A percentile compares a stretch with the other conserved stretches of the same genome.
These are phyloP conservation scores for Suhomyces faveliae DNA, from an alignment of 805 yeast genomes.

Conservation along the genomic window DNA sequence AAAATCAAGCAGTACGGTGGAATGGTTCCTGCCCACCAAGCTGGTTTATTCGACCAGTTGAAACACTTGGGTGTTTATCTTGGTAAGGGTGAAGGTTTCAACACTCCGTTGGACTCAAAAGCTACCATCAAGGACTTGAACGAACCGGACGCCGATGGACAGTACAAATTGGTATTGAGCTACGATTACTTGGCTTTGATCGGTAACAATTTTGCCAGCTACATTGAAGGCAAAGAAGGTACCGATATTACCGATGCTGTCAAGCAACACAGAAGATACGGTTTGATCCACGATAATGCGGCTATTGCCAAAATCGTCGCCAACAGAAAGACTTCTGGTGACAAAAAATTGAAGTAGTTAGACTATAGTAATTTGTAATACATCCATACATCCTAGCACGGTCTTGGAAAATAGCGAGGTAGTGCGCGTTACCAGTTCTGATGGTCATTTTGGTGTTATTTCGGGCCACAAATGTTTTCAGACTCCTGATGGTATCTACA, in stretches of 20 bases:
- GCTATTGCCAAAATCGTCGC: conserved; percentile 37
- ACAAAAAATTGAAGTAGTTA: neutral
- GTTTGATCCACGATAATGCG: conserved; percentile 53
- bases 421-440: neutral
- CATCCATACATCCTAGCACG: neutral
- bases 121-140: conserved; percentile 32
- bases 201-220: conserved; percentile 47
- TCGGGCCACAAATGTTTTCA: neutral
- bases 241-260: conserved; percentile 42
- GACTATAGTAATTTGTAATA: neutral
- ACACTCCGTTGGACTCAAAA: conserved; percentile 50
- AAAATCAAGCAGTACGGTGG: conserved; percentile 70
- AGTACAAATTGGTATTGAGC: conserved; percentile 48
- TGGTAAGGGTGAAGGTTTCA: conserved; percentile 81
- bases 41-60: conserved; percentile 64
- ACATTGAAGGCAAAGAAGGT: conserved; percentile 37
- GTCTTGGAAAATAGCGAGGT: too few species aligned
- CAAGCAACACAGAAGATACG: conserved; percentile 65
- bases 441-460: neutral
- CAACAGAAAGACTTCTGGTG: conserved; percentile 31
- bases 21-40: conserved; percentile 69
- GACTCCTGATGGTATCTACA: neutral
- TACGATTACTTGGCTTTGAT: conserved; percentile 55
- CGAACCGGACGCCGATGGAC: conserved; percentile 24
- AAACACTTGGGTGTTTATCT: conserved; percentile 60